phyloP scores from a whole-genome alignment of 148 eudicot genomes.

The Suaeda aralocaspica region DNA sequence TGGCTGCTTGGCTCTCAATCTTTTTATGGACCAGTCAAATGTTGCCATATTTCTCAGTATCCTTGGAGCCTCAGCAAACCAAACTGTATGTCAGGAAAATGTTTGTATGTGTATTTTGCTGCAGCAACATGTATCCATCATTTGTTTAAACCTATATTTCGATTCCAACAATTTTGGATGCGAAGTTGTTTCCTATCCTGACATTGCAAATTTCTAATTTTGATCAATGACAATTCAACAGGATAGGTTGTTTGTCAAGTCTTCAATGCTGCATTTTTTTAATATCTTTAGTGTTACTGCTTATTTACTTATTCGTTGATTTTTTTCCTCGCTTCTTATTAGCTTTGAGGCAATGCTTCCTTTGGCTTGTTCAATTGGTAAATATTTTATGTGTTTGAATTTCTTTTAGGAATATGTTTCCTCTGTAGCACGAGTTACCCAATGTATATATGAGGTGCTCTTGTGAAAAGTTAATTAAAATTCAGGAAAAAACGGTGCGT shows the following conservation, averaged over 20 bases:
- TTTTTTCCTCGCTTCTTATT: neutral
- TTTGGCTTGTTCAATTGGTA: neutral
- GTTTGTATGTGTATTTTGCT: neutral
- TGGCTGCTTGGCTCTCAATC: too few species aligned
- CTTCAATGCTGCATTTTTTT: neutral
- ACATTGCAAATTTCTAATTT: neutral
- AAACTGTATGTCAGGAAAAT: neutral
- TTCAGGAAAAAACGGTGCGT: too few species aligned
- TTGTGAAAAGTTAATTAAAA: too few species aligned
- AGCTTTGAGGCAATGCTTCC: neutral
- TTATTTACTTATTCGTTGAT: neutral
- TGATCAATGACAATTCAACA: neutral
- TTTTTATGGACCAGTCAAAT: too few species aligned
- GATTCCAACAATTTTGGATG: neutral
- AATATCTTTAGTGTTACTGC: neutral
- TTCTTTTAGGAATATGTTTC: too few species aligned
- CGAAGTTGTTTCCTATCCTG: neutral
- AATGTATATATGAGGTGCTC: too few species aligned
- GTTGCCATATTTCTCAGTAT: too few species aligned
- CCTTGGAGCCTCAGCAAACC: neutral
- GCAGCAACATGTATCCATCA: too few species aligned
- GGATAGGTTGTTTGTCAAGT: neutral
- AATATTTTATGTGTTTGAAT: too few species aligned
- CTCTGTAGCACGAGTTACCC: too few species aligned
- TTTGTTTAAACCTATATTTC: neutral